Evolutionary conservation across 1,284 basidiomycete species (phyloP).

Genomic region (Trametes sp.): DNA sequence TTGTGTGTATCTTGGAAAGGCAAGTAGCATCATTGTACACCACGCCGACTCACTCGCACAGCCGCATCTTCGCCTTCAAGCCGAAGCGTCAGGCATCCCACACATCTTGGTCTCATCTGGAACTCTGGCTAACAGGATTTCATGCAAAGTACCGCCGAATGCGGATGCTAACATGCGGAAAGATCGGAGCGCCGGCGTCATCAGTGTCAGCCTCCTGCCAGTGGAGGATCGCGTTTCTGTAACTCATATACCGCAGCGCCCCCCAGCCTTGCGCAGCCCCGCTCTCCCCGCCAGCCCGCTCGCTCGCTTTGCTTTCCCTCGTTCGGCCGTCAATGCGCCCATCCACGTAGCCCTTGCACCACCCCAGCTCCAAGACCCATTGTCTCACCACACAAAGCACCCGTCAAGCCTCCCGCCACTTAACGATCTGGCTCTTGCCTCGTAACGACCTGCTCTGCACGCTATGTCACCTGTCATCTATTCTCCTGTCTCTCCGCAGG

Average conservation of each 20-base stretch:
- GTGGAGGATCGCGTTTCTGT: conserved; percentile 20
- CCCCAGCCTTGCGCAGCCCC: conserved; percentile 6
- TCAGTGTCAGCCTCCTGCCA: conserved; percentile 28
- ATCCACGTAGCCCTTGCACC: conserved; percentile 14
- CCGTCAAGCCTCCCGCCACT: conserved; percentile 14
- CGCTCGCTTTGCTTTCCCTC: conserved; percentile 10
- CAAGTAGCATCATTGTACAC: conserved; percentile 1
- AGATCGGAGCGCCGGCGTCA: conserved; percentile 21
- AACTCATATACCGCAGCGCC: conserved; percentile 24
- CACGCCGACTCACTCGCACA: conserved; percentile 9
- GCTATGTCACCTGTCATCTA: conserved; percentile 27
- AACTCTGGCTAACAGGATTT: neutral
- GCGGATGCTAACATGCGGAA: conserved; percentile 20
- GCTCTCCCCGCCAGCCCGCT: conserved; percentile 20
- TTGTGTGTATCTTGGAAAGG: conserved; percentile 4
- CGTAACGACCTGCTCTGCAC: conserved; percentile 14
- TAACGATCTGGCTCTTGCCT: conserved; percentile 5
- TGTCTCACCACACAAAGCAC: conserved; percentile 22
- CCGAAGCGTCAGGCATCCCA: neutral
- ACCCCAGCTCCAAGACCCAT: conserved; percentile 15
- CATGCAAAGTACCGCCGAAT: conserved; percentile 7
- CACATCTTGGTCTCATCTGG: conserved; percentile 2
- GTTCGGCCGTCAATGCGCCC: conserved; percentile 12
- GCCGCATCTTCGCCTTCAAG: neutral
- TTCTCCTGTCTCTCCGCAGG: conserved; percentile 23